Evolutionary conservation across 192 early-diverging fungal species (phyloP).

Genomic region (Coemansia asiatica): DNA sequence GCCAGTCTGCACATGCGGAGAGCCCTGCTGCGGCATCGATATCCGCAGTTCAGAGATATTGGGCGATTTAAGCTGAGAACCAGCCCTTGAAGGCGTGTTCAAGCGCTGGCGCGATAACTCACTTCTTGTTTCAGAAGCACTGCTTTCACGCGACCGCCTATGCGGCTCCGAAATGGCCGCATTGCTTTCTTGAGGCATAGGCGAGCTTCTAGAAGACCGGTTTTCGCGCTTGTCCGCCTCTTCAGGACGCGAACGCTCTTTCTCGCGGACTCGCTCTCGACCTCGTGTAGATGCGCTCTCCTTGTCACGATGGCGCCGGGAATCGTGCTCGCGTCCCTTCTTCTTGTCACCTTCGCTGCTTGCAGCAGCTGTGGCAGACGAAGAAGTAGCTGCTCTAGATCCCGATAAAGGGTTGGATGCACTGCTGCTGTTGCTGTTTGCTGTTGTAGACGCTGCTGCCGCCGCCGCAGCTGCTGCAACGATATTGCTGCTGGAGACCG

Average conservation of each 20-base stretch:
- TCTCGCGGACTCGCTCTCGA: conserved; percentile 13
- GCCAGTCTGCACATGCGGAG: conserved; percentile 6
- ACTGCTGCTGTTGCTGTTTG: not conserved
- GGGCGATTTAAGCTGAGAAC: not conserved
- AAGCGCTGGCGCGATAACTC: conserved; percentile 27
- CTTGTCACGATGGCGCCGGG: conserved; percentile 11
- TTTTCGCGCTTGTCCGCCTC: conserved; percentile 29
- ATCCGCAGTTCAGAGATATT: conserved; percentile 4
- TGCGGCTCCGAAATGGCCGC: conserved; percentile 11
- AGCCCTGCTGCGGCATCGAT: not conserved
- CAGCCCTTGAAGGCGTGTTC: conserved; percentile 7
- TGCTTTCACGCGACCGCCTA: conserved; percentile 26
- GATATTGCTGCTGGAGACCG: conserved; percentile 14
- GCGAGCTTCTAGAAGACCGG: conserved; percentile 29
- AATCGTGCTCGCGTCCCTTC: conserved; percentile 2
- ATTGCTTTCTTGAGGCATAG: conserved; percentile 15
- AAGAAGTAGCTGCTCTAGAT: conserved; percentile 1
- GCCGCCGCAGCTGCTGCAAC: conserved; percentile 14
- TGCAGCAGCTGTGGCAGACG: not conserved
- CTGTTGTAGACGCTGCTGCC: conserved; percentile 17
- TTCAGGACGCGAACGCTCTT: conserved; percentile 10
- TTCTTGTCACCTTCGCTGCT: not conserved
- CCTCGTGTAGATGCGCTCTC: not conserved
- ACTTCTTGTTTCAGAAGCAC: conserved; percentile 1
- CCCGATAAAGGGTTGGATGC: not conserved